Conservation (phyloP, 345 rosid species). For the Populus ilicifolia region DNA sequence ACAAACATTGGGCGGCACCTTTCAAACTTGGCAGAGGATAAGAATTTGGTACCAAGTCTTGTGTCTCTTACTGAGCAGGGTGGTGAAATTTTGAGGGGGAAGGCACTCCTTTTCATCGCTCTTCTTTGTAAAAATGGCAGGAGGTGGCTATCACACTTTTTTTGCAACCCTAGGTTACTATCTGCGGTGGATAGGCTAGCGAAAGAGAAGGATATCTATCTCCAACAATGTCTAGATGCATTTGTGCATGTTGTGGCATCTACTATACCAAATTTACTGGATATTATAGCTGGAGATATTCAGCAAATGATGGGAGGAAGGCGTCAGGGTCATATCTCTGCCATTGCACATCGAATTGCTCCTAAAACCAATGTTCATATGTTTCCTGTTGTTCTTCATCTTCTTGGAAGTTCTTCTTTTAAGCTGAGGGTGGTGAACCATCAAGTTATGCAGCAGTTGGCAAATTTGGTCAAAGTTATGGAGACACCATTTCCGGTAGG, state of each 20-base stretch:
- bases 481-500: conserved; percentile 89
- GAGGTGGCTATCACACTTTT: conserved; percentile 80
- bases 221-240: conserved; percentile 72
- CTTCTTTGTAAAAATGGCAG: conserved; percentile 78
- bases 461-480: conserved; percentile 67
- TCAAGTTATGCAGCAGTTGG: conserved; percentile 71
- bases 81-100: conserved; percentile 76
- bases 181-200: conserved; percentile 77
- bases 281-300: conserved; percentile 66
- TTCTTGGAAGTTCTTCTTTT: conserved; percentile 76
- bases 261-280: conserved; percentile 63
- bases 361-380: conserved; percentile 62
- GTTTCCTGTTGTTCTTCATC: conserved; percentile 85
- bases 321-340: conserved; percentile 67
- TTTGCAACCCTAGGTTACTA: conserved; percentile 71
- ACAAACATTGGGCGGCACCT: conserved; percentile 76
- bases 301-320: conserved; percentile 85
- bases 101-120: conserved; percentile 74
- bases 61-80: conserved; percentile 87
- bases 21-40: conserved; percentile 66
- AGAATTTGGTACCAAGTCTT: conserved; percentile 65
- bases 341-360: conserved; percentile 56
- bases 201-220: conserved; percentile 79
- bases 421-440: conserved; percentile 64
- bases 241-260: conserved; percentile 66